Base-by-base conservation (phyloP, 2,329 filamentous ascomycete species). In the Calonectria naviculata region DNA sequence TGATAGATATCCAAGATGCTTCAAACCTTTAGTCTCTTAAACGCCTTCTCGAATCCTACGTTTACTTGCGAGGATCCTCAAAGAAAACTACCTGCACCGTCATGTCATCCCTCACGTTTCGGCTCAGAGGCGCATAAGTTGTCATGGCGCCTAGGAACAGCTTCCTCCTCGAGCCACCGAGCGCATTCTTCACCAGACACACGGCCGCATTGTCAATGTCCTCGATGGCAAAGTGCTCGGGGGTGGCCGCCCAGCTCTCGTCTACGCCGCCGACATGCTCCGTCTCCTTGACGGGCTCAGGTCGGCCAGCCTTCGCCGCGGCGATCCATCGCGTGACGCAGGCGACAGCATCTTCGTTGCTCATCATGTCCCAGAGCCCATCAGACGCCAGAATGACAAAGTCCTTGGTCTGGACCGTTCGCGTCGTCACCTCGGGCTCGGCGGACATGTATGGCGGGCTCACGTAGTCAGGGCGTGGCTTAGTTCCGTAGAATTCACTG, bases 71-170 rank as follows among this genome's bases (percentile, higher is more conserved):
- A 4, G 77, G 77, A 24, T 78, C 77, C 46, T 73, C 78, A 62
- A 83, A 83, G 72, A 97, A 96, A 71, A 96, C 93, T 36, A 97
- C 94, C 83, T 97, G 93, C 19, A 97, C 93, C 0, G 94, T 97
- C 66, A 96, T 87, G 80, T 97, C 94, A 77, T 97, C 94, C 74
- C 93, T 90, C 54, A 83, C 80, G 58, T 80, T 78, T 72, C 94
- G 87, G 44, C 92, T 93, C 75, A 92, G 91, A 0, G 94, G 94
- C 72, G 90, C 90, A 10, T 91, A 90, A 31, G 94, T 87, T 1
- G 93, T 94, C 78, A 96, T 84, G 60, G 94, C 83, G 5, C 93
- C 94, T 74, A 91, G 91, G 28, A 97, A 86, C 87, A 95, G 90
- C 77, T 94, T 92, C 74, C 89, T 87, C 75, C 95, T 90, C 70